Evolutionary conservation across 352 stramenopile species (phyloP), one percentile per base, ranked within the genome.

Genomic region (Pythium apleroticum): DNA sequence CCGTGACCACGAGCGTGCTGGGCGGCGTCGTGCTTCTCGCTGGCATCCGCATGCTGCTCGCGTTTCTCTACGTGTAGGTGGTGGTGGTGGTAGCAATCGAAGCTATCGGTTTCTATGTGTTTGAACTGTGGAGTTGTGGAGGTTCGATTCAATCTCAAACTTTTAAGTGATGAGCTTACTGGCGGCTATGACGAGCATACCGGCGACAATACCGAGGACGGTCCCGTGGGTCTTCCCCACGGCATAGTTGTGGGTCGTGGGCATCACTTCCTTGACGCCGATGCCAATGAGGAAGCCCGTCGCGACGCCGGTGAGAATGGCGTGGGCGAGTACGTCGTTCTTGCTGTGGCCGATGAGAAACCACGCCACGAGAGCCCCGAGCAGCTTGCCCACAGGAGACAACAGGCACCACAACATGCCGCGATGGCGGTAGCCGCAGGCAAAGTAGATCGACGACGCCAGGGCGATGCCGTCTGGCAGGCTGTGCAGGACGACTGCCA

Each of bases 381-480:
- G 5, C 5, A 71, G 62, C 58, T 68, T 74, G 9, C 62, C 68
- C 1, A 74, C 46, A 5, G 68, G 62, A 27, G 68, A 57, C 6
- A 74, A 30, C 2, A 65, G 25, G 28, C 68, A 74, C 68, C 68
- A 74, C 1, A 68, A 50, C 12, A 74, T 53, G 19, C 68, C 68
- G 17, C 57, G 63, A 3, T 62, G 7, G 0, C 68, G 68, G 24
- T 65, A 49, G 33, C 68, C 68, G 37, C 62, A 68, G 15, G 68
- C 68, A 50, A 70, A 74, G 49, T 74, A 74, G 52, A 74, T 71
- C 9, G 62, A 71, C 10, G 67, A 74, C 17, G 67, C 60, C 14
- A 74, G 46, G 10, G 67, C 67, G 57, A 67, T 74, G 35, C 67
- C 67, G 39, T 74, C 67, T n/a, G 67, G 67, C 1, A 74, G 48